phyloP scores from a whole-genome alignment of 805 yeast genomes.

The Jamesozyma hellenica region DNA sequence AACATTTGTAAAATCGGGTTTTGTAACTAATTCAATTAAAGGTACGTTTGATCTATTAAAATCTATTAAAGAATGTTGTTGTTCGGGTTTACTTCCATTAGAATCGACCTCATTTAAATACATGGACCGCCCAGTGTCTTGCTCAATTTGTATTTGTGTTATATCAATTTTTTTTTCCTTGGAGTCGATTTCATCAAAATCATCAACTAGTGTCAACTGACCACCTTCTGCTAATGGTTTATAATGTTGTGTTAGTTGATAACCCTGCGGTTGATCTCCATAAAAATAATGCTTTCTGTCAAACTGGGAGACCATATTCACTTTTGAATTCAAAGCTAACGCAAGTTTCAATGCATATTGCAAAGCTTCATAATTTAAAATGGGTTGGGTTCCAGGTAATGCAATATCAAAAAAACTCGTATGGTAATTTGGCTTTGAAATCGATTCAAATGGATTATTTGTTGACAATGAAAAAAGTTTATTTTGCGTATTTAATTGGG shows the following conservation, averaged over 20 bases:
- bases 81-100: constrained; percentile 5
- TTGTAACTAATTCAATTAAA: constrained; percentile 81
- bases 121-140: constrained; percentile 80
- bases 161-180: constrained; percentile 45
- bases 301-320: constrained; percentile 53
- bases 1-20: constrained; percentile 67
- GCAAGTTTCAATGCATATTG: constrained; percentile 65
- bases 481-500: constrained; percentile 64
- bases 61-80: constrained; percentile 44
- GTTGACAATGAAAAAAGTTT: constrained; percentile 68
- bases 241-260: constrained; percentile 87
- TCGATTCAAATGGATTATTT: constrained; percentile 36
- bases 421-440: constrained; percentile 50
- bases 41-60: constrained; percentile 80
- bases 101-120: constrained; percentile 32
- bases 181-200: constrained; percentile 44
- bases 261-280: constrained; percentile 93
- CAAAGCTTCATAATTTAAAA: constrained; percentile 63
- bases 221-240: constrained; percentile 74
- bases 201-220: constrained; percentile 34
- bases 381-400: constrained; percentile 89
- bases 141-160: constrained; percentile 83
- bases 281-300: constrained; percentile 95
- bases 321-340: constrained; percentile 49
- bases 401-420: constrained; percentile 76